Evolutionary conservation across 176 grass and related monocot species (phyloP), one percentile per base, ranked within the genome.

Genomic region (Oryza punctata): DNA sequence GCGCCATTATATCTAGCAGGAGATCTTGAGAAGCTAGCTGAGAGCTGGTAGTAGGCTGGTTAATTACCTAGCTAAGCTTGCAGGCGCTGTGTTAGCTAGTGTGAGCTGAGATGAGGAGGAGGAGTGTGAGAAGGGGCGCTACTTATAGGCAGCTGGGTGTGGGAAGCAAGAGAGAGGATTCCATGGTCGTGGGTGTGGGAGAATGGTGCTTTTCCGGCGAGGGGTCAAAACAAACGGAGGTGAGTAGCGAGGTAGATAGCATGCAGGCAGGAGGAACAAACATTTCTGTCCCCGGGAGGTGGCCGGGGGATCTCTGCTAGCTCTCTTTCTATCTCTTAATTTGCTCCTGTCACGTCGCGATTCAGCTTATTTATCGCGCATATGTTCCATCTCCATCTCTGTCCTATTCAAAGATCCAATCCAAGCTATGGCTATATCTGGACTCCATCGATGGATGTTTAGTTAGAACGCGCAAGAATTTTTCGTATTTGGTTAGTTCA

Each of bases 301-400:
- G 33, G 33, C 5, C 84, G 81, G 85, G 85, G 89, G 64, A 78
- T 88, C 8, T 40, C 33, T 35, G 33, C 33, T 35, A 35, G 40
- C 80, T 80, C 80, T 54, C 85, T 81, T 87, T 91, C 72, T 81
- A 91, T 91, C 81, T 57, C 65, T 78, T 4, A 47, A 47, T 85
- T 24, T 3, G 16, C 43, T 52, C 60, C 11, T 23, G 77, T 91
- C 72, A 57, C 81, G 67, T 90, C 78, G 15, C 25, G 14, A 44
- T 67, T 81, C 43, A 6, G 23, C 59, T 88, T 23, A 24, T 61
- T 19, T 61, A 24, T 24, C 57, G 57, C 29, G 83, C 73, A 86
- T 90, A 57, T 69, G 73, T 86, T 46, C 57, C 8, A 61, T 61
- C 73, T 35, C 4, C 13, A 65, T 28, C 35, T 44, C 26, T 38